Base-by-base conservation (phyloP, 192 early-diverging fungal species). In the Gonapodya sp. region DNA sequence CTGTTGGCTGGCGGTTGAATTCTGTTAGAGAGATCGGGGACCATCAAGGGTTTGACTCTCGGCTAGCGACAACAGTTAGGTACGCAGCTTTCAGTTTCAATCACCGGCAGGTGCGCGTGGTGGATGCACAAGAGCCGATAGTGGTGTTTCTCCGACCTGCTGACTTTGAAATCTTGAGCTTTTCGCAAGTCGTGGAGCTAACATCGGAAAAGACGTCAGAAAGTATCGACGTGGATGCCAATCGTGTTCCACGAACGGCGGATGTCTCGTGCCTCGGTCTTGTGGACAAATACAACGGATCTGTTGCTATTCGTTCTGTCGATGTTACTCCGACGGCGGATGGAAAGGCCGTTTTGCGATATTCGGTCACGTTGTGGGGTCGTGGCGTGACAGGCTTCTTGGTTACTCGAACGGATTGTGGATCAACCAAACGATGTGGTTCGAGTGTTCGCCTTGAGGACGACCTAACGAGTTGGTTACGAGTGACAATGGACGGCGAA, bases 251-350 rank as follows among this genome's bases (percentile, higher is more conserved):
- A 31, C 30, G 8, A 34, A 14, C 75, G 34, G 75, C 75, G 18
- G 75, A 77, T 14, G 34, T 77, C 2, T 18, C 75, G 8, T 77
- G 75, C 31, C 8, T 77, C 18, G 75, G 75, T 31, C 31, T 77
- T 2, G 34, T 77, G 2, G 75, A 77, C 75, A 77, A 77, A 33
- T 77, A 32, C 75, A 77, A 77, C 34, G 75, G 75, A 32, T 77
- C 75, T 33, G 75, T 77, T 18, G 75, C 75, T 18, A 18, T 77
- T 33, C 34, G 30, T 18, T 14, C 8, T 34, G 75, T 77, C 18
- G 75, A 77, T 2, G 75, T 31, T 2, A 77, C 75, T 8, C 75
- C 75, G 75, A 2, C 2, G 8, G 75, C 30, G 8, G 46, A 64
- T 8, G 46, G 46, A 64, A 64, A 8, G 46, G 8, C 46, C 8